Conservation (phyloP, 169 alveolate genomes). For the Plasmodium ovale region DNA sequence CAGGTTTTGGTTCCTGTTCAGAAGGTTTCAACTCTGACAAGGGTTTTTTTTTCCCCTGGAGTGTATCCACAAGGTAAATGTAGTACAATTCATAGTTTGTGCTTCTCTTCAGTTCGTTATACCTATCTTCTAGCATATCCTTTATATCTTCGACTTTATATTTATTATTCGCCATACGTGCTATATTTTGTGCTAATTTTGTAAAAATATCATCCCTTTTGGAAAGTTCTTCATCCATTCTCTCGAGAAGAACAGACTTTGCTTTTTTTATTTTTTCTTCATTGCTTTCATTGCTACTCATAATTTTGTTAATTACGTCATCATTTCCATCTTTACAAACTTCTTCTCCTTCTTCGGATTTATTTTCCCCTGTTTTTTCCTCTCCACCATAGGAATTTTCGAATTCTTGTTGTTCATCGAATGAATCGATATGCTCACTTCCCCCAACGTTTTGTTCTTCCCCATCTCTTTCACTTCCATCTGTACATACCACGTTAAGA, state of each 20-base stretch:
- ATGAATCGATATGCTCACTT: neutral
- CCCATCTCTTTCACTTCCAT: neutral
- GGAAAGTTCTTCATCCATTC: conserved; percentile 3
- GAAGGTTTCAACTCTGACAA: too few species aligned
- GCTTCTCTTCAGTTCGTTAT: conserved; percentile 27
- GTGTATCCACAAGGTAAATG: neutral
- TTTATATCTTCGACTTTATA: conserved; percentile 17
- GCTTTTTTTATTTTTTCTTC: neutral
- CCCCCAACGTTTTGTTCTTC: neutral
- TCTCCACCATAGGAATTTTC: neutral
- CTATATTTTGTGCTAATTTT: conserved; percentile 6
- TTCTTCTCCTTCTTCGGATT: neutral
- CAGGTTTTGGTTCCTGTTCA: too few species aligned
- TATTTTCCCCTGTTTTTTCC: neutral
- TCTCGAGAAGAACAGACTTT: neutral
- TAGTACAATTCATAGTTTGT: conserved; percentile 8
- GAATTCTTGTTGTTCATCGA: neutral
- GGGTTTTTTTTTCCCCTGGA: too few species aligned
- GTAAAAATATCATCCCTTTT: conserved; percentile 10
- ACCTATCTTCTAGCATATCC: conserved; percentile 38
- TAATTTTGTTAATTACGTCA: neutral
- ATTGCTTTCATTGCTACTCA: conserved; percentile 1
- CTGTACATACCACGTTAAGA: conserved; percentile 16
- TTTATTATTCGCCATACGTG: neutral
- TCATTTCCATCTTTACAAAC: neutral